A percentile compares a stretch with the other conserved stretches of the same genome.
Evolutionary conservation across 768 basidiomycete species (phyloP).

Genomic region (Phylloporus sp.): DNA sequence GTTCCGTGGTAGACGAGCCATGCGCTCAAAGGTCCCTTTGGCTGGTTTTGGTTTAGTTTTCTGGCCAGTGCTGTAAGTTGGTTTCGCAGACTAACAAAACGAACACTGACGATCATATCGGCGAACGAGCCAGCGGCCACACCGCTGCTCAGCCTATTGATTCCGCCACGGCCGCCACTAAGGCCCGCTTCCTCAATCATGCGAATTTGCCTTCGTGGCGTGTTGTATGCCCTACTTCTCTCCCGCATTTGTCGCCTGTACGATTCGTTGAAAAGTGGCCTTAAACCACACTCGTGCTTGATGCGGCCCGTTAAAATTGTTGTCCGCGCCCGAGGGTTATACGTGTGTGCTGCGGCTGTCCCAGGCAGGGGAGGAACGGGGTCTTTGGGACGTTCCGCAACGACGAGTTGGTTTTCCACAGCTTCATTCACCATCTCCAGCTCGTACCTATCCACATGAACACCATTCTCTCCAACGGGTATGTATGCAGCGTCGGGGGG

Average conservation of each 20-base stretch:
- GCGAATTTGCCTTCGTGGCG: conserved; percentile 60
- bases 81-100: not conserved
- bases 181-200: conserved; percentile 72
- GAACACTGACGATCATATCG: conserved; percentile 57
- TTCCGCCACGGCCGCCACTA: conserved; percentile 64
- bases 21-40: conserved; percentile 78
- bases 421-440: conserved; percentile 83
- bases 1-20: conserved; percentile 88
- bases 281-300: conserved; percentile 75
- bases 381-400: conserved; percentile 78
- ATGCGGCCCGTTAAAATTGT: conserved; percentile 77
- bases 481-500: conserved; percentile 29
- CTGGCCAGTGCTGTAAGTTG: conserved; percentile 26
- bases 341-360: conserved; percentile 36
- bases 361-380: conserved; percentile 37
- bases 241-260: conserved; percentile 74
- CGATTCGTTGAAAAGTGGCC: conserved; percentile 60
- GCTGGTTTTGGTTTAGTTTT: conserved; percentile 63
- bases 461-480: conserved; percentile 25
- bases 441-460: conserved; percentile 68
- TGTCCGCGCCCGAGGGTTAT: conserved; percentile 63
- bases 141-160: conserved; percentile 78
- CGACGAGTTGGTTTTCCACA: conserved; percentile 82
- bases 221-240: conserved; percentile 62
- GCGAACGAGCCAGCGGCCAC: conserved; percentile 59